Percentiles rank a stretch among this genome's conserved stretches.
These are phyloP conservation scores for Solanum raphanifolium DNA, from an alignment of 257 asterid species.

Conservation along the genomic window DNA sequence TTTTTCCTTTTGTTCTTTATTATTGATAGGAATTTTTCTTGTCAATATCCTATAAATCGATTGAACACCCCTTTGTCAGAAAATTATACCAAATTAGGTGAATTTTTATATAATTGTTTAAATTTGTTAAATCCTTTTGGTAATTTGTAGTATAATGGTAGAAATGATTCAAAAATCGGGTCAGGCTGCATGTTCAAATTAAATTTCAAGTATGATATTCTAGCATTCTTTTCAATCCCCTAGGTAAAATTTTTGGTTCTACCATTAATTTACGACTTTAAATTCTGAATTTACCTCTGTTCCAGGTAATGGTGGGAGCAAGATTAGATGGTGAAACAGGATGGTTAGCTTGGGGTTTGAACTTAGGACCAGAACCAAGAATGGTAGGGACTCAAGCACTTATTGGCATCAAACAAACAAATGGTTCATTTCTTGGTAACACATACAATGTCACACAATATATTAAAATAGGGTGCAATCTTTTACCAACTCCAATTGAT, in stretches of 20 bases:
- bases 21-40: background rate
- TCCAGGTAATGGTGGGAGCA: constrained; percentile 36
- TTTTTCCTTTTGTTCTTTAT: background rate
- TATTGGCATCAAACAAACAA: constrained; percentile 30
- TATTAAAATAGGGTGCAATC: constrained; percentile 32
- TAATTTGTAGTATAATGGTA: background rate
- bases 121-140: background rate
- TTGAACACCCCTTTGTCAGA: background rate
- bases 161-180: background rate
- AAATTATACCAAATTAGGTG: background rate
- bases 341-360: constrained; percentile 81
- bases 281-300: background rate
- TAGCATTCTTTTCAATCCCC: background rate
- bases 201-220: background rate
- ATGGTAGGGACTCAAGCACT: constrained; percentile 62
- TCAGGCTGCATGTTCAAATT: background rate
- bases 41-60: background rate
- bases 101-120: background rate
- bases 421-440: constrained; percentile 1
- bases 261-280: background rate
- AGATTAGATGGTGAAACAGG: constrained; percentile 13
- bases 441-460: constrained; percentile 23
- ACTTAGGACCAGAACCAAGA: constrained; percentile 29
- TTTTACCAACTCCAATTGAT: constrained; percentile 17
- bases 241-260: background rate